Evolutionary conservation across 352 stramenopile species (phyloP).

Genomic region (Globisporangium heterothallicum): DNA sequence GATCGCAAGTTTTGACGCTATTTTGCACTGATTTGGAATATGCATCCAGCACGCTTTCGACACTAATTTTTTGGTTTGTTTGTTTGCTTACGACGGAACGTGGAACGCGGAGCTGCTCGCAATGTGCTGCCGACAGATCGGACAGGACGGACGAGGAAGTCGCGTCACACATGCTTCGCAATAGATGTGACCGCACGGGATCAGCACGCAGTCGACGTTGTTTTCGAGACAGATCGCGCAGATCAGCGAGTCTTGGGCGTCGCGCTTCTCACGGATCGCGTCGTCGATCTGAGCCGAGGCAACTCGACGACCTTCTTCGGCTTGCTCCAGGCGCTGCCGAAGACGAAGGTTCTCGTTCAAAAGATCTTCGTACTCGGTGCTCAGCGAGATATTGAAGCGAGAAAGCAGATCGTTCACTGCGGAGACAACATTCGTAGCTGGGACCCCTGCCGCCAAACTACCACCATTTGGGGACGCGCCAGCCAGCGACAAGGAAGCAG

Average conservation of each 20-base stretch:
- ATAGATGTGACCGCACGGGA: conserved; percentile 83
- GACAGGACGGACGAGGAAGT: conserved; percentile 57
- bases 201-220: conserved; percentile 75
- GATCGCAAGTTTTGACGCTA: no score
- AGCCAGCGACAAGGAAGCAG: conserved; percentile 8
- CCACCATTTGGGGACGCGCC: neutral
- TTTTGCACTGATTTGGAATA: no score
- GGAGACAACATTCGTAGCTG: conserved; percentile 50
- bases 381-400: conserved; percentile 64
- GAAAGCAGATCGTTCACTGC: conserved; percentile 73
- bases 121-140: conserved; percentile 66
- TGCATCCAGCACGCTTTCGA: no score
- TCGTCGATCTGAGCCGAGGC: conserved; percentile 61
- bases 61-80: no score
- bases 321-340: conserved; percentile 51
- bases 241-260: conserved; percentile 62
- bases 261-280: conserved; percentile 67
- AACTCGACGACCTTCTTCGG: conserved; percentile 53
- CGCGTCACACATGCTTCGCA: conserved; percentile 58
- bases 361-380: conserved; percentile 58
- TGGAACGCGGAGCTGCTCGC: conserved; percentile 58
- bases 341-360: conserved; percentile 60
- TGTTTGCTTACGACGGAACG: conserved; percentile 45
- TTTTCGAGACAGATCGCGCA: conserved; percentile 81
- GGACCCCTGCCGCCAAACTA: conserved; percentile 7